These are phyloP conservation scores for Penicillium soppii DNA, from an alignment of 495 filamentous ascomycete genomes.

Conservation along the genomic window DNA sequence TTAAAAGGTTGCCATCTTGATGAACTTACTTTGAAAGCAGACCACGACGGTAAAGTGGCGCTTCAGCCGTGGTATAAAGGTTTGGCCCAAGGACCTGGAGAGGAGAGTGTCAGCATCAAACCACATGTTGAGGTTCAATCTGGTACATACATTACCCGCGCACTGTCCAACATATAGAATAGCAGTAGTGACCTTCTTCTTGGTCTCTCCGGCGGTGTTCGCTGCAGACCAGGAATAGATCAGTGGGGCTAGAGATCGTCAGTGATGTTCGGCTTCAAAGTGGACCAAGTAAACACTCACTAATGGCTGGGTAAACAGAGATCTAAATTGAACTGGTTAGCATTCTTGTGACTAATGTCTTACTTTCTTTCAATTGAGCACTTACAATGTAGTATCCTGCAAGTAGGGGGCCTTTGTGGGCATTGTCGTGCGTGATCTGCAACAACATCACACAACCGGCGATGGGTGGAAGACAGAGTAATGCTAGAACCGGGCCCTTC, in stretches of 20 bases:
- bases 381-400: constrained; percentile 57
- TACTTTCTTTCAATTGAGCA: not conserved
- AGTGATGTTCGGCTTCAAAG: constrained; percentile 19
- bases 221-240: constrained; percentile 63
- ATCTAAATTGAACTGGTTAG: constrained; percentile 36
- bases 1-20: not conserved
- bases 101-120: not conserved
- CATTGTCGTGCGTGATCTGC: constrained; percentile 42
- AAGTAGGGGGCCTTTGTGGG: constrained; percentile 49
- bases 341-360: not conserved
- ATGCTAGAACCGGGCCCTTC: constrained; percentile 57
- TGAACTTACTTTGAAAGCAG: constrained; percentile 47
- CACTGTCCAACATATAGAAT: constrained; percentile 58
- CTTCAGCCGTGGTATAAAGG: constrained; percentile 56
- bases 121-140: not conserved
- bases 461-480: constrained; percentile 56
- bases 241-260: constrained; percentile 48
- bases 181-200: constrained; percentile 59
- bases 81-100: constrained; percentile 54
- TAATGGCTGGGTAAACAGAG: constrained; percentile 56
- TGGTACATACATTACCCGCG: constrained; percentile 53
- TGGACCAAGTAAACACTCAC: constrained; percentile 17
- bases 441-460: constrained; percentile 57
- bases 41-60: constrained; percentile 53
- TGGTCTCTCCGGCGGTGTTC: constrained; percentile 65